Conservation (phyloP, 2,329 filamentous ascomycete species). For the Lasiodiplodia gonubiensis region DNA sequence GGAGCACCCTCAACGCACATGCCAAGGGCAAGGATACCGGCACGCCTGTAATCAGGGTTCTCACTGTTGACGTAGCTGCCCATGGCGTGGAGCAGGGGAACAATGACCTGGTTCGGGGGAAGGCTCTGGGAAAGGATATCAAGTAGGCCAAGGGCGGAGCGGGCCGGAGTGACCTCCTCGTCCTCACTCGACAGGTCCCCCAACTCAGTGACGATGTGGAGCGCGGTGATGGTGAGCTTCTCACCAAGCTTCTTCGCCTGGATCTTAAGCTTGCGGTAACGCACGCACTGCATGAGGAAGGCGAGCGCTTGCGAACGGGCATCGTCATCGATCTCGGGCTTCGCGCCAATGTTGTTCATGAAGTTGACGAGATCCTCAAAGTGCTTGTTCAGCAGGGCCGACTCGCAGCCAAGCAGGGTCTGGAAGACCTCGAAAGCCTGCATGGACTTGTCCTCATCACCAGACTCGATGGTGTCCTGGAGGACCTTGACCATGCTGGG, state of each 20-base stretch:
- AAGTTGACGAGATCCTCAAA: conserved; percentile 90
- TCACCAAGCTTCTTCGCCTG: conserved; percentile 88
- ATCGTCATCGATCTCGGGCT: conserved; percentile 80
- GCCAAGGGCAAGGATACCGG: conserved; percentile 88
- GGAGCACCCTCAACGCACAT: conserved; percentile 96
- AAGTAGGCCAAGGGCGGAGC: conserved; percentile 83
- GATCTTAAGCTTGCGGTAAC: conserved; percentile 93
- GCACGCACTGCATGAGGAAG: conserved; percentile 90
- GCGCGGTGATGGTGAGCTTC: conserved; percentile 82
- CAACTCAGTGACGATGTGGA: conserved; percentile 89
- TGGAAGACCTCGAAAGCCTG: conserved; percentile 97
- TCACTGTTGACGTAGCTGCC: conserved; percentile 77
- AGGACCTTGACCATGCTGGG: conserved; percentile 89
- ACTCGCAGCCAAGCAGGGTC: conserved; percentile 88
- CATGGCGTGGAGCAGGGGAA: conserved; percentile 86
- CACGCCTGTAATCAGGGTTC: conserved; percentile 81
- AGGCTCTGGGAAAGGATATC: conserved; percentile 88
- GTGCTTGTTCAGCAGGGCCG: conserved; percentile 79
- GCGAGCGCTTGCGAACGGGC: conserved; percentile 87
- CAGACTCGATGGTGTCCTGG: conserved; percentile 78
- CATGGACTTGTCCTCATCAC: conserved; percentile 86
- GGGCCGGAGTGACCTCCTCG: conserved; percentile 83
- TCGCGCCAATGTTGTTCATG: conserved; percentile 85
- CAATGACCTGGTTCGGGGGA: conserved; percentile 90
- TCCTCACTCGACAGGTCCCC: conserved; percentile 74